Percentiles rank a stretch among this genome's conserved stretches.
phyloP scores from a whole-genome alignment of 805 yeast species.

The Zygoascus biomembranicola region DNA sequence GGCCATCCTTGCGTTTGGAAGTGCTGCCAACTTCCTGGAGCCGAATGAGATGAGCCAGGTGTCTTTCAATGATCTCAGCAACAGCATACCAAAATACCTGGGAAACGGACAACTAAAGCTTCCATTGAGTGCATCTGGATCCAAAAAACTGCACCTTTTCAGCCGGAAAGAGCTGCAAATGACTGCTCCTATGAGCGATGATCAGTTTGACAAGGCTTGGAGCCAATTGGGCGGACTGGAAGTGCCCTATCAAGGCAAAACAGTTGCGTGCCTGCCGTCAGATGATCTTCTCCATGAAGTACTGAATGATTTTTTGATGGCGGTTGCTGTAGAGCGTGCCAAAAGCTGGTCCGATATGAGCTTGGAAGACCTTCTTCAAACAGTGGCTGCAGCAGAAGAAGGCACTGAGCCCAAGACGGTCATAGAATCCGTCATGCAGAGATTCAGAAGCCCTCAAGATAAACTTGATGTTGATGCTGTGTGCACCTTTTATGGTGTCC shows the following conservation, averaged over 20 bases:
- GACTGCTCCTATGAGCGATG: constrained; percentile 39
- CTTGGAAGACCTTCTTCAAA: background rate
- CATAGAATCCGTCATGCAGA: constrained; percentile 42
- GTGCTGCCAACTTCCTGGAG: constrained; percentile 21
- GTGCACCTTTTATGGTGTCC: constrained; percentile 57
- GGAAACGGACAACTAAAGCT: constrained; percentile 6
- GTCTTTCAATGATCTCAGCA: background rate
- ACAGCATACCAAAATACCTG: constrained; percentile 17
- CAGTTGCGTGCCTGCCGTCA: constrained; percentile 29
- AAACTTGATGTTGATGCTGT: constrained; percentile 37
- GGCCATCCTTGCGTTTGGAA: constrained; percentile 17
- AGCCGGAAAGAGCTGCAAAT: background rate
- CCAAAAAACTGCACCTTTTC: background rate
- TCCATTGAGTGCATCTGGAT: background rate
- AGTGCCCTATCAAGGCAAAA: constrained; percentile 15
- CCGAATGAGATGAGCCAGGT: constrained; percentile 4
- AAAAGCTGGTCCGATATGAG: background rate
- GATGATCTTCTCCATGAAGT: constrained; percentile 17
- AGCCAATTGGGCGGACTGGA: constrained; percentile 46
- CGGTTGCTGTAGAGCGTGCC: background rate
- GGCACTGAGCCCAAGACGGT: constrained; percentile 36
- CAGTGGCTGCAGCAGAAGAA: constrained; percentile 14
- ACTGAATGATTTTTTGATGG: constrained; percentile 18
- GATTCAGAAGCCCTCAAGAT: constrained; percentile 33
- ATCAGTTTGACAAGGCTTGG: constrained; percentile 50